phyloP scores from a whole-genome alignment of 2,329 filamentous ascomycete genomes.

The Ceratocystis alfenasii region DNA sequence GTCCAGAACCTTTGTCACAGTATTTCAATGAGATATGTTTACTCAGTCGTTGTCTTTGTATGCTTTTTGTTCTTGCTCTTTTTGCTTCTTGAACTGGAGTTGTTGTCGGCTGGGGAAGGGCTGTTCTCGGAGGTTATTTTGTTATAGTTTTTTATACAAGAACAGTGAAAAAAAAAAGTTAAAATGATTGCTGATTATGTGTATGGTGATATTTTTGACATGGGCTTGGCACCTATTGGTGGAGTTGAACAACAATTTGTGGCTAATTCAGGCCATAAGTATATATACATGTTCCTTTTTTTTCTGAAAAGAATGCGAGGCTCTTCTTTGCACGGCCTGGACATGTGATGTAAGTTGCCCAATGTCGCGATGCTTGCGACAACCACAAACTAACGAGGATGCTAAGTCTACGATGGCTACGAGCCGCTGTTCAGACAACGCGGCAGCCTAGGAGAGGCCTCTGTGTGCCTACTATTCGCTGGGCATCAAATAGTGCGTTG shows the following conservation, averaged over 20 bases:
- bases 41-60: background rate
- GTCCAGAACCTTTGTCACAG: background rate
- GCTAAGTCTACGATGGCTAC: conserved; percentile 6
- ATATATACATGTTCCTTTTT: background rate
- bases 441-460: background rate
- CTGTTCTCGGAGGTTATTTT: background rate
- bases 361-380: background rate
- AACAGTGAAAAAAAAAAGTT: background rate
- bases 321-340: background rate
- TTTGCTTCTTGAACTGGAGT: background rate
- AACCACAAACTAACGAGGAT: background rate
- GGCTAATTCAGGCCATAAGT: conserved; percentile 10
- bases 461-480: background rate
- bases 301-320: background rate
- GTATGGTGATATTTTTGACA: background rate
- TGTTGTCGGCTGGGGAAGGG: background rate
- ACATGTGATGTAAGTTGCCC: background rate
- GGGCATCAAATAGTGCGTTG: conserved; percentile 10
- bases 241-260: background rate
- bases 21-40: conserved; percentile 2
- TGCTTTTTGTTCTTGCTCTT: background rate
- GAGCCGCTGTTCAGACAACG: background rate
- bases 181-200: background rate
- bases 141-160: conserved; percentile 7
- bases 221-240: background rate